These are phyloP conservation scores for Cornus florida DNA, from an alignment of 148 eudicot genomes.

Conservation along the genomic window DNA sequence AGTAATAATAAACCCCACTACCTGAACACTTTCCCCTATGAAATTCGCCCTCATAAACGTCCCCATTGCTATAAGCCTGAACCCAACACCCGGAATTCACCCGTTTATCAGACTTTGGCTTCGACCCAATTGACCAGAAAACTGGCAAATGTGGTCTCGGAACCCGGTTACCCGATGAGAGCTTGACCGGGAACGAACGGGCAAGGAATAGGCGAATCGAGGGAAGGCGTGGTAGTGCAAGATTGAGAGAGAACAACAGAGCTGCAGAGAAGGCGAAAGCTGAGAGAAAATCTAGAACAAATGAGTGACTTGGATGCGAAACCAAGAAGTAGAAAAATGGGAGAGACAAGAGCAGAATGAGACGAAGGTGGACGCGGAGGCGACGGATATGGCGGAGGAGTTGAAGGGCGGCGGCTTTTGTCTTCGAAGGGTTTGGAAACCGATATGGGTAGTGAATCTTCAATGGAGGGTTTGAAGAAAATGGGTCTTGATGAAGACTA, in stretches of 20 bases:
- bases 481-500: constrained; percentile 45
- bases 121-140: constrained; percentile 89
- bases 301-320: constrained; percentile 77
- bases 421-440: constrained; percentile 33
- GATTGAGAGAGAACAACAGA: constrained; percentile 74
- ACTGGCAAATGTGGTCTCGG: constrained; percentile 56
- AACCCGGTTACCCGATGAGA: constrained; percentile 22
- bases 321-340: constrained; percentile 83
- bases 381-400: constrained; percentile 45
- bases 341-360: constrained; percentile 51
- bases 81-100: constrained; percentile 76
- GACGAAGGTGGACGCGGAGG: constrained; percentile 52
- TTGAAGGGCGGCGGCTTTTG: constrained; percentile 38
- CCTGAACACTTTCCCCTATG: constrained; percentile 91
- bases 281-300: constrained; percentile 77
- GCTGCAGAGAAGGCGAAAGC: constrained; percentile 95
- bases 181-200: constrained; percentile 61
- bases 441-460: constrained; percentile 36
- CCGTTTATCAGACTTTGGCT: constrained; percentile 55
- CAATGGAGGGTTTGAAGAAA: constrained; percentile 23
- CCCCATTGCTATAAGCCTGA: constrained; percentile 82
- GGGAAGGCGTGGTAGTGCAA: constrained; percentile 80
- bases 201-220: constrained; percentile 73
- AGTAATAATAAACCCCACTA: constrained; percentile 89
- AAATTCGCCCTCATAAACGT: constrained; percentile 92